Evolutionary conservation across 2,329 filamentous ascomycete genomes (phyloP), one percentile per base, ranked within the genome.

Genomic region (Epichloe amarillans): DNA sequence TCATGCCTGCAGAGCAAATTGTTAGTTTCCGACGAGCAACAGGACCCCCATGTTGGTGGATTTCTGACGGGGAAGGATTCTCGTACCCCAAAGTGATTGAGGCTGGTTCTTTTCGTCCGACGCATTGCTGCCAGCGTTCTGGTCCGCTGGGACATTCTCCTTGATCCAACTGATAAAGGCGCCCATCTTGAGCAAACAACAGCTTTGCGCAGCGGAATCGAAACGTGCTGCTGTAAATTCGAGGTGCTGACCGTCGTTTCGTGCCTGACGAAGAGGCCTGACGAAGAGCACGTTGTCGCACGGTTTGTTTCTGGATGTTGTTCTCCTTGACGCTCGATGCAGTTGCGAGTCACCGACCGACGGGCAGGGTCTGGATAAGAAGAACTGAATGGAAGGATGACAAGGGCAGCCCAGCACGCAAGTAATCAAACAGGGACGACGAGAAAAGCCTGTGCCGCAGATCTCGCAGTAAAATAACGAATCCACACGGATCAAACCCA

Each of bases 81-180:
- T 58, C 62, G 55, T n/a, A 68, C 66, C 63, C 55, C 62, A 69
- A 33, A 67, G 51, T 3, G 67, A 69, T 47, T 61, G 57, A 30
- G 67, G 66, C 46, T 61, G 50, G 21, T 56, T 56, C 14, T 42
- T 43, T 6, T 52, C 42, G n/a, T 47, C 47, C 1, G n/a, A 23
- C 19, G 40, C 47, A 46, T 44, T 51, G 45, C 39, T 58, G 46
- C 62, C 62, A 49, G 57, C 53, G 26, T 56, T 55, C 35, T 61
- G 47, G 39, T 56, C 57, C 38, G 54, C 46, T 30, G 60, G 57
- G 43, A 64, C 50, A 51, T 67, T 63, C 4, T 60, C 50, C 50
- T 67, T 59, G 54, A 69, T 61, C 67, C 67, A 69, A 47, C 62
- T 65, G 53, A 69, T 66, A 47, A 69, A 69, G 54, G 57, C 54